Conservation (phyloP, 2,329 filamentous ascomycete species). For the Sclerotinia minor region DNA sequence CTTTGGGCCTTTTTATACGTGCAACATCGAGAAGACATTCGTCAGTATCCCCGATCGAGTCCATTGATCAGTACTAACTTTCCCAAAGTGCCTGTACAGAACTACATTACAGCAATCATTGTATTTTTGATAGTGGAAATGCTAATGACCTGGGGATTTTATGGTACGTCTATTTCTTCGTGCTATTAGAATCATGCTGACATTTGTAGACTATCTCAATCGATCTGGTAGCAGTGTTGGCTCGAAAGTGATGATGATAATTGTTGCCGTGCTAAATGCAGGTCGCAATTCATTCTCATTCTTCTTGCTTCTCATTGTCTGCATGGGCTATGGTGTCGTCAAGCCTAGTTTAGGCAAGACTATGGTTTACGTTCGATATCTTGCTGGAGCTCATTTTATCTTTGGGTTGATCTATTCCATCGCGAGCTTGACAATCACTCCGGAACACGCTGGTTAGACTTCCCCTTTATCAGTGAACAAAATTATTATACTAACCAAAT, state of each 20-base stretch:
- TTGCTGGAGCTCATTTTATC: conserved; percentile 89
- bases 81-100: conserved; percentile 82
- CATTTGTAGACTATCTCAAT: conserved; percentile 77
- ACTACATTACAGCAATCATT: conserved; percentile 97
- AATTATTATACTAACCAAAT: conserved; percentile 25
- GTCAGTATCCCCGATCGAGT: conserved; percentile 48
- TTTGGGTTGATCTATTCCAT: conserved; percentile 94
- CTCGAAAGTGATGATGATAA: conserved; percentile 81
- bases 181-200: conserved; percentile 41
- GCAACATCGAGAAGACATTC: conserved; percentile 88
- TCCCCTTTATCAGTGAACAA: neutral
- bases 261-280: conserved; percentile 92
- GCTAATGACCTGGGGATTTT: conserved; percentile 98
- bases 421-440: conserved; percentile 83
- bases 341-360: conserved; percentile 88
- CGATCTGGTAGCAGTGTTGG: conserved; percentile 79
- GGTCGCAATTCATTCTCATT: conserved; percentile 97
- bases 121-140: conserved; percentile 94
- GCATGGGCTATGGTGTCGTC: conserved; percentile 98
- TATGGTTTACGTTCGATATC: conserved; percentile 89
- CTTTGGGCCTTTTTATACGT: conserved; percentile 97
- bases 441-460: conserved; percentile 71
- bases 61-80: conserved; percentile 41
- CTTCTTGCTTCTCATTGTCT: conserved; percentile 95
- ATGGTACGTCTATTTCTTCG: conserved; percentile 55